phyloP scores from a whole-genome alignment of 1,284 basidiomycete genomes.

The Xerocomus nothofagi region DNA sequence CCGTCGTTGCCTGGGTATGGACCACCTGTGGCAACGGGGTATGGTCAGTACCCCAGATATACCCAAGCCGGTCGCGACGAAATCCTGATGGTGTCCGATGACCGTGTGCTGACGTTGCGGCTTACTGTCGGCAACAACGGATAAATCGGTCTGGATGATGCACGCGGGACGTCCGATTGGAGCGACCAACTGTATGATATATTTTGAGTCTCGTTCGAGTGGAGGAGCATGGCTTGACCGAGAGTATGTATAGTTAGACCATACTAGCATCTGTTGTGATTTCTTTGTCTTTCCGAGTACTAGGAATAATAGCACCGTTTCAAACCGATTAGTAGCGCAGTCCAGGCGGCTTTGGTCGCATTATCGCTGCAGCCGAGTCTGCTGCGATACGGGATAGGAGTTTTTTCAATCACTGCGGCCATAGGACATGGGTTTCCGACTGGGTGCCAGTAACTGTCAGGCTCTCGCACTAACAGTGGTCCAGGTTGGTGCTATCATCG shows the following conservation, averaged over 20 bases:
- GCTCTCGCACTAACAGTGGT: no score
- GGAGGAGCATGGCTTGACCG: slow-evolving; percentile 1
- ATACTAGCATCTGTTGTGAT: slow-evolving; percentile 36
- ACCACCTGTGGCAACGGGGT: slow-evolving; percentile 33
- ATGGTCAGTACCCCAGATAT: slow-evolving; percentile 41
- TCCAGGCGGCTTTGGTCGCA: no score
- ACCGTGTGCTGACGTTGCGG: slow-evolving; percentile 70
- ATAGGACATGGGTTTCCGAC: no score
- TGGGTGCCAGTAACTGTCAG: no score
- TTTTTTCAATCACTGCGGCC: no score
- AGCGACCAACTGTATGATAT: slow-evolving; percentile 8
- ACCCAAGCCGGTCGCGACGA: slow-evolving; percentile 66
- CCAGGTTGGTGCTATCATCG: no score
- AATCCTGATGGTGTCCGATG: slow-evolving; percentile 79
- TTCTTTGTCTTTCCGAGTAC: slow-evolving; percentile 18
- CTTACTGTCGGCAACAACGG: slow-evolving; percentile 18
- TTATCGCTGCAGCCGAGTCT: no score
- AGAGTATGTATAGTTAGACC: slow-evolving; percentile 30
- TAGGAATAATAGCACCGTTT: neutral
- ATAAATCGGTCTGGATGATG: slow-evolving; percentile 11
- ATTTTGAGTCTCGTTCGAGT: slow-evolving; percentile 11
- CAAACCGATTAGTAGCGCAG: no score
- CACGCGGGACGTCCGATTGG: neutral
- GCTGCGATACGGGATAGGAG: no score
- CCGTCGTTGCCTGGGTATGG: slow-evolving; percentile 44